A percentile compares a stretch with the other conserved stretches of the same genome.
These are phyloP conservation scores for Leccinum longicurvipes DNA, from an alignment of 768 basidiomycete genomes.

Conservation along the genomic window DNA sequence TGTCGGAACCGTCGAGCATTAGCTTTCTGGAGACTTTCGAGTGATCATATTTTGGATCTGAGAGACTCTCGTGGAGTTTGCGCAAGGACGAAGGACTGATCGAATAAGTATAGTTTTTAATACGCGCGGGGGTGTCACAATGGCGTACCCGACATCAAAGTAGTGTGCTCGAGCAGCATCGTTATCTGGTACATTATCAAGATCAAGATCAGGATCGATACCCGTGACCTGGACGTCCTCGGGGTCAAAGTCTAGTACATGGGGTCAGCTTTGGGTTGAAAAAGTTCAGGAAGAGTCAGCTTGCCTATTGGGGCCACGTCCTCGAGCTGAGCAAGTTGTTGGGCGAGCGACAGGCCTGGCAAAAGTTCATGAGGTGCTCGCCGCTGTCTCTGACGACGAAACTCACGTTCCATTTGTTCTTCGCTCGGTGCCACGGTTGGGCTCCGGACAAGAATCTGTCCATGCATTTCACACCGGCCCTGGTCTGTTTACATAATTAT, in stretches of 20 bases:
- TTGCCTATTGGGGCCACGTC: slow-evolving; percentile 66
- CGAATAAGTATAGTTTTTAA: slow-evolving; percentile 1
- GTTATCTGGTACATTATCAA: slow-evolving; percentile 28
- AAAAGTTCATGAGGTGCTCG: slow-evolving; percentile 3
- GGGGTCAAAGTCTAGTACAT: slow-evolving; percentile 62
- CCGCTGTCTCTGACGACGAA: neutral
- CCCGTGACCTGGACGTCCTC: slow-evolving; percentile 57
- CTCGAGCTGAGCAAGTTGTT: slow-evolving; percentile 81
- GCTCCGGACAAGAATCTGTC: neutral
- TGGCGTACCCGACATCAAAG: slow-evolving; percentile 70
- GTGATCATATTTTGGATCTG: slow-evolving; percentile 79
- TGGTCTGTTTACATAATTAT: slow-evolving; percentile 33
- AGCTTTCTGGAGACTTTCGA: slow-evolving; percentile 59
- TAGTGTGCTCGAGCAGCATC: slow-evolving; percentile 69
- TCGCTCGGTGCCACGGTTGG: too few relatives aligned
- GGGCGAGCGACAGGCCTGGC: slow-evolving; percentile 57
- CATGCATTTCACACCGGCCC: slow-evolving; percentile 5
- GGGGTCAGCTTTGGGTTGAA: slow-evolving; percentile 7
- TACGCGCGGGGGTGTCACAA: slow-evolving; percentile 20
- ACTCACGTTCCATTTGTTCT: slow-evolving; percentile 31
- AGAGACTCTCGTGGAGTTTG: slow-evolving; percentile 58
- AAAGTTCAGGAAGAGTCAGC: slow-evolving; percentile 18
- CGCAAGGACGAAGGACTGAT: slow-evolving; percentile 68
- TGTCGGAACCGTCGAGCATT: slow-evolving; percentile 39
- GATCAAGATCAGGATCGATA: slow-evolving; percentile 38